A percentile compares a stretch with the other conserved stretches of the same genome.
Evolutionary conservation across 352 stramenopile species (phyloP).

Genomic region (Thraustotheca clavata): DNA sequence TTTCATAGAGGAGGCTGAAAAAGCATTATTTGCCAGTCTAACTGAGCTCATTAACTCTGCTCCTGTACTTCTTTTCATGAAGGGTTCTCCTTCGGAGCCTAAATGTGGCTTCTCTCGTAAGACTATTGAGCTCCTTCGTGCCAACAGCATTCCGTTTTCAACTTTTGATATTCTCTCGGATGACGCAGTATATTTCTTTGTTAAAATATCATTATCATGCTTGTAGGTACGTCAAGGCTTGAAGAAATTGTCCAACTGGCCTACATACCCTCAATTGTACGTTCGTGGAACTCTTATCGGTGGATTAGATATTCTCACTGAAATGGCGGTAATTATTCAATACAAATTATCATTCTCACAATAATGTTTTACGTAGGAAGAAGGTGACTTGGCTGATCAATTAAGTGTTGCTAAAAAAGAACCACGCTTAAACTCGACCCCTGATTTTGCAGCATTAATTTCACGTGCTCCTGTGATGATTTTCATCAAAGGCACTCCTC

Average conservation of each 20-base stretch:
- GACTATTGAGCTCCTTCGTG: conserved; percentile 84
- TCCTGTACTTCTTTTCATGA: conserved; percentile 94
- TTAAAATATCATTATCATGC: neutral
- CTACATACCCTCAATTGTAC: conserved; percentile 96
- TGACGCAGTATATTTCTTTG: conserved; percentile 26
- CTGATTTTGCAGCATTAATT: conserved; percentile 81
- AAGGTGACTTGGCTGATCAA: conserved; percentile 84
- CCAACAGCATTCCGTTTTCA: conserved; percentile 87
- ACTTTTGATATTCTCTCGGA: conserved; percentile 94
- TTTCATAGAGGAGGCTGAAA: conserved; percentile 41
- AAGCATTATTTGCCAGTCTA: conserved; percentile 77
- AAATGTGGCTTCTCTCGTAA: conserved; percentile 94
- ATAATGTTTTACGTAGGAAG: conserved; percentile 41
- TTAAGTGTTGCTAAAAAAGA: conserved; percentile 86
- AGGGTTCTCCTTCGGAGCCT: conserved; percentile 84
- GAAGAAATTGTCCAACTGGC: conserved; percentile 96
- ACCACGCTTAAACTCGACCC: conserved; percentile 44
- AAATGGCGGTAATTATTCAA: conserved; percentile 59
- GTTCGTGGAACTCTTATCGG: conserved; percentile 91
- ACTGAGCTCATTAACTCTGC: conserved; percentile 77
- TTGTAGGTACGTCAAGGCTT: conserved; percentile 91
- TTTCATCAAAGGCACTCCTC: conserved; percentile 96
- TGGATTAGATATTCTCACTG: conserved; percentile 93
- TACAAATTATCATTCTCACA: too few relatives aligned
- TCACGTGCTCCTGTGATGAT: conserved; percentile 91